A percentile compares a stretch with the other conserved stretches of the same genome.
phyloP scores from a whole-genome alignment of 2,329 filamentous ascomycete genomes.

The Aureobasidium sp. region DNA sequence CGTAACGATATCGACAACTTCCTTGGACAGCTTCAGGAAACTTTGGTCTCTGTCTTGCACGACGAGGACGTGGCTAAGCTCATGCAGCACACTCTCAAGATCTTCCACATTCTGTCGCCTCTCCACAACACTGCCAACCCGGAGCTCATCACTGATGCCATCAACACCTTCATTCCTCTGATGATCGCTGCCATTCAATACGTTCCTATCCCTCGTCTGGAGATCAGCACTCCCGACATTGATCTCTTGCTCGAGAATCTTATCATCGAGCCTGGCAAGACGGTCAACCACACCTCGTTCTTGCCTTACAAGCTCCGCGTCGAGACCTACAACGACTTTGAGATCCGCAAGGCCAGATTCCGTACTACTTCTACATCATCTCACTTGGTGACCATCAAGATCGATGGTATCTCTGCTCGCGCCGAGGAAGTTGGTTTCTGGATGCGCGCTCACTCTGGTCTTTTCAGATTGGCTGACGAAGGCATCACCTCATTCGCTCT shows the following conservation, averaged over 20 bases:
- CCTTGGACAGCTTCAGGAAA: slow-evolving; percentile 60
- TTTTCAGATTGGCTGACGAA: slow-evolving; percentile 70
- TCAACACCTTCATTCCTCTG: slow-evolving; percentile 75
- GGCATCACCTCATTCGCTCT: slow-evolving; percentile 81
- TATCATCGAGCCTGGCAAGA: slow-evolving; percentile 78
- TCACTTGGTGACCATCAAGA: slow-evolving; percentile 61
- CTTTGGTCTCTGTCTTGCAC: slow-evolving; percentile 59
- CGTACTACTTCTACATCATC: slow-evolving; percentile 64
- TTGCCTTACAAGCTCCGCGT: slow-evolving; percentile 76
- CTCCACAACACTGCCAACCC: slow-evolving; percentile 57
- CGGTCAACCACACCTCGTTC: slow-evolving; percentile 81
- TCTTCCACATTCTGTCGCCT: slow-evolving; percentile 65
- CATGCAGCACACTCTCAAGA: slow-evolving; percentile 56
- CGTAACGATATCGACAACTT: slow-evolving; percentile 67
- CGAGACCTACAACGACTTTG: slow-evolving; percentile 78
- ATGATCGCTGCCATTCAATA: slow-evolving; percentile 74
- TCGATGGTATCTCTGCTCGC: slow-evolving; percentile 75
- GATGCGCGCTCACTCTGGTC: slow-evolving; percentile 68
- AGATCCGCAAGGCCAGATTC: slow-evolving; percentile 71
- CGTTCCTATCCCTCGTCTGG: slow-evolving; percentile 83
- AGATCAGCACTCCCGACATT: slow-evolving; percentile 73
- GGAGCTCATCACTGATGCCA: slow-evolving; percentile 65
- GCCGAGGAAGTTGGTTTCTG: slow-evolving; percentile 89
- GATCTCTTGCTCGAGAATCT: slow-evolving; percentile 87
- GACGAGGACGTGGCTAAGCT: slow-evolving; percentile 69